Percentiles rank a stretch among this genome's conserved stretches.
Conservation (phyloP, 345 rosid genomes). For the Citropsis articulata region DNA sequence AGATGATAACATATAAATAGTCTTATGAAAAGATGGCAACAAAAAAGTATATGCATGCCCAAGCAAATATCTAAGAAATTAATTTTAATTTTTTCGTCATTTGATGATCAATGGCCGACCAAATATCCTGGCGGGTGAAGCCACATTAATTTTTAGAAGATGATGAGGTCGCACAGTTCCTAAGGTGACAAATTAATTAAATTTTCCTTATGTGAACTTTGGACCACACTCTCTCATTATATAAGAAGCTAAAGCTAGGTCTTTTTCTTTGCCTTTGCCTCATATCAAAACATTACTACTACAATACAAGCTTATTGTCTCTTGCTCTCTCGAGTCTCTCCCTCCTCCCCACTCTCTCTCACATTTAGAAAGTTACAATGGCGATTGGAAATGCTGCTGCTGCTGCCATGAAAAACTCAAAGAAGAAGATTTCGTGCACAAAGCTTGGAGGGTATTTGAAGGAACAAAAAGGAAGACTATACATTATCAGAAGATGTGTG, state of each 20-base stretch:
- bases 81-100: not conserved
- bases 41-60: not conserved
- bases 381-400: slow-evolving; percentile 17
- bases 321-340: not conserved
- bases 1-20: slow-evolving; percentile 7
- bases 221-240: slow-evolving; percentile 30
- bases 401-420: slow-evolving; percentile 32
- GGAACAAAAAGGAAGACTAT: slow-evolving; percentile 72
- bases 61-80: slow-evolving; percentile 4
- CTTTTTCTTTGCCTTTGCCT: not conserved
- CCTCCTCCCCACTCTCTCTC: not conserved
- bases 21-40: slow-evolving; percentile 1
- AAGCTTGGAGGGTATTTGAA: slow-evolving; percentile 69
- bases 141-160: slow-evolving; percentile 28
- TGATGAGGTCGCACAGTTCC: slow-evolving; percentile 24
- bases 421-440: slow-evolving; percentile 47
- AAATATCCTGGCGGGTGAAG: slow-evolving; percentile 25
- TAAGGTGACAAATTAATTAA: slow-evolving; percentile 2
- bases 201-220: not conserved
- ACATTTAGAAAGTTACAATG: slow-evolving; percentile 3
- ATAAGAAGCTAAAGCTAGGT: slow-evolving; percentile 8
- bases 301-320: not conserved
- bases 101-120: slow-evolving; percentile 38
- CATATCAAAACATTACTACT: not conserved
- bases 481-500: slow-evolving; percentile 72